These are phyloP conservation scores for Moricandia arvensis DNA, from an alignment of 345 rosid species.

Conservation along the genomic window DNA sequence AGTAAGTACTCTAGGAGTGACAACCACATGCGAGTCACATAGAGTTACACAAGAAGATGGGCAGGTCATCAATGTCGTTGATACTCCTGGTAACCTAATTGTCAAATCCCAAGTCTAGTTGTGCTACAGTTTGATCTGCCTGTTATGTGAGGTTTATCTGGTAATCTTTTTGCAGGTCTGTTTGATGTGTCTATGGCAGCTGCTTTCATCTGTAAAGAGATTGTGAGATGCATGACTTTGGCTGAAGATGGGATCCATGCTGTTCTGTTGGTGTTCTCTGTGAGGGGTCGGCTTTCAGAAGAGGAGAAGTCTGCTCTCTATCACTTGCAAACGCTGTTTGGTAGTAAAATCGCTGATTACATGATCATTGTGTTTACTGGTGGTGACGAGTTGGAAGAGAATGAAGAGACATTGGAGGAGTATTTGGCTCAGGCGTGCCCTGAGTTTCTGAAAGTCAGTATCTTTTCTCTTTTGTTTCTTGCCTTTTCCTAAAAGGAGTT, in stretches of 20 bases:
- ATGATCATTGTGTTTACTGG: conserved; percentile 90
- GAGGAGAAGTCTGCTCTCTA: conserved; percentile 75
- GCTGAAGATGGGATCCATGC: conserved; percentile 93
- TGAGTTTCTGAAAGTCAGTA: conserved; percentile 62
- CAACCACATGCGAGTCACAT: conserved; percentile 69
- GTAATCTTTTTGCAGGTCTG: conserved; percentile 49
- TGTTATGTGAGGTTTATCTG: not conserved
- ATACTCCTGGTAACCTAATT: conserved; percentile 71
- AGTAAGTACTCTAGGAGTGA: conserved; percentile 69
- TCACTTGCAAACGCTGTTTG: conserved; percentile 70
- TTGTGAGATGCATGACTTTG: conserved; percentile 71
- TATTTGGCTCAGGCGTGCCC: conserved; percentile 70
- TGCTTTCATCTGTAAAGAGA: conserved; percentile 76
- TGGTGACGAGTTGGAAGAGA: conserved; percentile 86
- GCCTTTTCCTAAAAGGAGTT: not conserved
- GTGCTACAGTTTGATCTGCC: not conserved
- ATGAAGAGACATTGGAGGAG: conserved; percentile 74
- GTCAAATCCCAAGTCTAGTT: not conserved
- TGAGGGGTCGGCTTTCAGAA: conserved; percentile 58
- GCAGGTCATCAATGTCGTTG: conserved; percentile 74
- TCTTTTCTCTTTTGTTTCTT: conserved; percentile 3
- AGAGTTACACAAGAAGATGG: conserved; percentile 54
- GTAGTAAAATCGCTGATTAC: conserved; percentile 66
- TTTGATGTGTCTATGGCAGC: conserved; percentile 69
- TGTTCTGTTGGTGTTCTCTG: conserved; percentile 68